A percentile compares a stretch with the other conserved stretches of the same genome.
These are phyloP conservation scores for Aspergillus brunneoviolaceus DNA, from an alignment of 2,329 filamentous ascomycete genomes.

Conservation along the genomic window DNA sequence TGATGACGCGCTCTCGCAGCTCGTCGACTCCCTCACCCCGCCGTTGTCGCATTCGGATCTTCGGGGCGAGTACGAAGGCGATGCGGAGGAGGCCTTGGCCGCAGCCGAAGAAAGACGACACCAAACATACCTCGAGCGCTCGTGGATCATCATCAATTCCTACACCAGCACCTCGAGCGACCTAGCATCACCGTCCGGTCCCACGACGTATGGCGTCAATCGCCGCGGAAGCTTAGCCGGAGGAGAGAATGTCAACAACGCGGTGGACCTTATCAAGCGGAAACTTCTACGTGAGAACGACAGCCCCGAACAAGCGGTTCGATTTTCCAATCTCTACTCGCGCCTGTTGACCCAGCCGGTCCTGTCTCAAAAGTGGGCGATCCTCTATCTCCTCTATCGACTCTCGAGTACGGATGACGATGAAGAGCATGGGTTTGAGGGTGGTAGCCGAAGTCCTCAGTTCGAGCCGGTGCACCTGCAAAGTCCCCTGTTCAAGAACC, in stretches of 20 bases:
- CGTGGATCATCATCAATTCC: constrained; percentile 40
- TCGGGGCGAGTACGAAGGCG: constrained; percentile 31
- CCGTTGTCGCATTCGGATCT: constrained; percentile 33
- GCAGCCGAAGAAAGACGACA: constrained; percentile 40
- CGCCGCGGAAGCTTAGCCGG: constrained; percentile 34
- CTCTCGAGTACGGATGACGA: constrained; percentile 65
- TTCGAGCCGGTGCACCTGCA: constrained; percentile 41
- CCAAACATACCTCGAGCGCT: constrained; percentile 34
- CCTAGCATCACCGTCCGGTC: constrained; percentile 25
- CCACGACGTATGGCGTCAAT: constrained; percentile 17
- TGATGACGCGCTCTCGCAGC: constrained; percentile 45
- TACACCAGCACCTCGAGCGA: constrained; percentile 26
- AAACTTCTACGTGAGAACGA: constrained; percentile 77
- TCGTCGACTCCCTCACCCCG: constrained; percentile 44
- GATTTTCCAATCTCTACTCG: constrained; percentile 88
- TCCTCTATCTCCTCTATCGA: constrained; percentile 85
- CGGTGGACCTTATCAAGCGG: constrained; percentile 86
- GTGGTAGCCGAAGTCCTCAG: constrained; percentile 38
- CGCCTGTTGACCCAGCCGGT: constrained; percentile 87
- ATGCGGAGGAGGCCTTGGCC: constrained; percentile 35
- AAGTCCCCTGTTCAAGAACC: constrained; percentile 35
- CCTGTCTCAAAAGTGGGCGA: constrained; percentile 93
- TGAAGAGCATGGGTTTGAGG: constrained; percentile 24
- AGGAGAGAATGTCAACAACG: constrained; percentile 71
- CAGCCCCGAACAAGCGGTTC: constrained; percentile 70